Conservation (phyloP, 2,329 filamentous ascomycete species). For the Fusarium succisae region DNA sequence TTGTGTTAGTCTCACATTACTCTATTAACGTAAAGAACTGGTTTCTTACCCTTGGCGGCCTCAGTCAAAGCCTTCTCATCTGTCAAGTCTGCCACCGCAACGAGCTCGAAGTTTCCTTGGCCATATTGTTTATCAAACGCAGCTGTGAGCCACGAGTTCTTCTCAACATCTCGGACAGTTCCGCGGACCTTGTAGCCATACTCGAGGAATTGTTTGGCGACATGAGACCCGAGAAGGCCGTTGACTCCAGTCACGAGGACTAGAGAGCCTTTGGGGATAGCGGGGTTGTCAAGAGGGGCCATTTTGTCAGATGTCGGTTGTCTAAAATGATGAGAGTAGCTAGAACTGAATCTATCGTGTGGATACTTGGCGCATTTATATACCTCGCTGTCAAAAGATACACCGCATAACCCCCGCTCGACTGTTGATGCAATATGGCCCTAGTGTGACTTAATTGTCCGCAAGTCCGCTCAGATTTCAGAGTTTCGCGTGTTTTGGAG, state of each 20-base stretch:
- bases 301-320: not conserved
- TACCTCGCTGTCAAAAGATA: not conserved
- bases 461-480: not conserved
- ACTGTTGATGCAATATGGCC: not conserved
- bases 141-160: slow-evolving; percentile 45
- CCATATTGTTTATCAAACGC: slow-evolving; percentile 48
- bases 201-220: slow-evolving; percentile 50
- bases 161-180: slow-evolving; percentile 50
- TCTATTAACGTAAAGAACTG: rapidly evolving
- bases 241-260: slow-evolving; percentile 56
- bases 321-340: not conserved
- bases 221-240: slow-evolving; percentile 53
- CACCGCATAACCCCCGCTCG: not conserved
- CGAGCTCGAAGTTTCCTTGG: slow-evolving; percentile 46
- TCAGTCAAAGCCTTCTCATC: slow-evolving; percentile 40
- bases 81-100: slow-evolving; percentile 48
- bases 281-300: slow-evolving; percentile 29
- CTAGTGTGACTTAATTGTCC: not conserved
- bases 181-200: slow-evolving; percentile 57
- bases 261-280: slow-evolving; percentile 41
- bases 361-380: not conserved
- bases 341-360: not conserved
- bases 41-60: slow-evolving; percentile 38
- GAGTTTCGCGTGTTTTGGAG: not conserved
- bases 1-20: rapidly evolving